Base-by-base conservation (phyloP, 2,329 filamentous ascomycete species). In the Fusarium beomiforme region DNA sequence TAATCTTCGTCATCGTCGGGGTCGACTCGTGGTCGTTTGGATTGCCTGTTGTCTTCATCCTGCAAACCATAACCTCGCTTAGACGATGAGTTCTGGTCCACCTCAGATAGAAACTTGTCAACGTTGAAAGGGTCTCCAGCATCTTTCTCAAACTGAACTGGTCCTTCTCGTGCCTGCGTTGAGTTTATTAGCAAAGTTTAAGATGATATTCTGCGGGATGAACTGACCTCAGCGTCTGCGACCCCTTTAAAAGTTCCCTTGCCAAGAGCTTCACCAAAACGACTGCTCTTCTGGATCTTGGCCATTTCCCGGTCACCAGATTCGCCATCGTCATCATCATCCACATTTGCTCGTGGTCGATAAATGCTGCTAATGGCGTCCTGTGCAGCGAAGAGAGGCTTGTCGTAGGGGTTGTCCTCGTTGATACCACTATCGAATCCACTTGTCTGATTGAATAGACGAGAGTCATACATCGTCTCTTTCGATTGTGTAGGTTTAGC, bases 371-470 rank as follows among this genome's bases (percentile, higher is more conserved):
- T 96, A 76, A 98, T 94, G 12, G 94, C 95, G 78, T 98, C 95
- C 79, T 98, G 94, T 17, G 96, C 95, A 2, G 95, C 95, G 79
- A 99, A 99, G 11, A 99, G 85, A 23, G 96, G 96, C 83, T 98
- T 98, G 81, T 98, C 96, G 83, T 98, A 99, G 1, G 91, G 90
- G 78, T 99, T 96, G 80, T 99, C 96, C 81, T 99, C 96, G 81
- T 99, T 99, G 87, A 98, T 94, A 1, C 95, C 96, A 56, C 91
- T 89, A 74, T 94, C 92, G 79, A 99, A 97, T 0, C 96, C 96
- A 75, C 92, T 95, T 9, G 91, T 92, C 82, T 97, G 94, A 82
- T 98, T 98, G 83, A 99, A 99, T 33, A 99, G 83, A 42, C 96
- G 88, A 4, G 94, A 97, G 83, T 99, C 96, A 84, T 97, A 99